Conservation (phyloP, 2,329 filamentous ascomycete species). For the Sphaerulina vaccinii region DNA sequence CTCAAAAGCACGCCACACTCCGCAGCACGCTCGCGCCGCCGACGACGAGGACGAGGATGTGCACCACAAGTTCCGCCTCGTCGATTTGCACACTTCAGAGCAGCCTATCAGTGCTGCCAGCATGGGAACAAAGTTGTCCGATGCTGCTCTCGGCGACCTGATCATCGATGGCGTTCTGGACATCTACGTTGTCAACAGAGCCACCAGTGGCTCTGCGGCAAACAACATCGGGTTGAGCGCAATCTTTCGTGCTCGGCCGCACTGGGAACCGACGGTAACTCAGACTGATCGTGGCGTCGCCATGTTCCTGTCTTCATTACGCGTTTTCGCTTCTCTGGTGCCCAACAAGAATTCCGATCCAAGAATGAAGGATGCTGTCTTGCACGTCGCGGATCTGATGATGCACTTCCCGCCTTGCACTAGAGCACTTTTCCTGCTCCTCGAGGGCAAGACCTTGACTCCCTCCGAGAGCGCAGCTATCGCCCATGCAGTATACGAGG, state of each 20-base stretch:
- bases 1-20: conserved; percentile 23
- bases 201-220: conserved; percentile 2
- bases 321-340: conserved; percentile 33
- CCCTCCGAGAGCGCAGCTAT: conserved; percentile 36
- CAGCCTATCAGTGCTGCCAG: conserved; percentile 30
- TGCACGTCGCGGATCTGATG: conserved; percentile 36
- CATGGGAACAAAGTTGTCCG: conserved; percentile 22
- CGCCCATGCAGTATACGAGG: conserved; percentile 33
- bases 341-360: conserved; percentile 23
- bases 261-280: conserved; percentile 32
- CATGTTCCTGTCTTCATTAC: conserved; percentile 39
- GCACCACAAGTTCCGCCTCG: conserved; percentile 4
- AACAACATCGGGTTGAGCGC: conserved; percentile 24
- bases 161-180: conserved; percentile 29
- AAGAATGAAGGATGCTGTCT: conserved; percentile 28
- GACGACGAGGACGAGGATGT: conserved; percentile 9
- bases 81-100: conserved; percentile 37
- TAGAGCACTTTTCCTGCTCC: conserved; percentile 36
- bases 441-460: conserved; percentile 35
- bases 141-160: conserved; percentile 24
- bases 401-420: conserved; percentile 38
- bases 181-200: conserved; percentile 33
- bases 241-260: conserved; percentile 30
- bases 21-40: conserved; percentile 18
- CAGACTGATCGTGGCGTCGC: conserved; percentile 38